Conservation (phyloP, 1,284 basidiomycete species). For the Cryptococcus wingfieldii region DNA sequence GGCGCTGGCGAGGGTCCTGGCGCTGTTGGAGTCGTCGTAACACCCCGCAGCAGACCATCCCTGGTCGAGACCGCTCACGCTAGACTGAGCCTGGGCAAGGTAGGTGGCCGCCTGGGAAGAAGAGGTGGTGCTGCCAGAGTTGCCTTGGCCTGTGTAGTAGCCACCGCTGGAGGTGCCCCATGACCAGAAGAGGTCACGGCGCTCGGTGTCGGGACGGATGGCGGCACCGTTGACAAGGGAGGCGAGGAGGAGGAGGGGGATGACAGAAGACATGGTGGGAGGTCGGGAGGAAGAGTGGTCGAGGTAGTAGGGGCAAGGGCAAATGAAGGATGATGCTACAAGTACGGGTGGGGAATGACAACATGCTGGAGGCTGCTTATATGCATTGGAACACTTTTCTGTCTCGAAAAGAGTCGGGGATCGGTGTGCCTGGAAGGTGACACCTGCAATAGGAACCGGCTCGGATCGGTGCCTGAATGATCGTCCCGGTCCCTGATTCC, state of each 20-base stretch:
- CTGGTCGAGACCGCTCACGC: neutral
- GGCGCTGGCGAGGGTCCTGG: slow-evolving; percentile 11
- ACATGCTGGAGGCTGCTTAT: neutral
- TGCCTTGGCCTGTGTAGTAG: neutral
- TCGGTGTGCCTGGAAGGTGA: no score
- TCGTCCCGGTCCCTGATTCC: no score
- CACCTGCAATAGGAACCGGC: no score
- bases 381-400: neutral
- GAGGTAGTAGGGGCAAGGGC: neutral
- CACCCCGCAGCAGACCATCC: slow-evolving; percentile 20
- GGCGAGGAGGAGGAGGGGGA: neutral
- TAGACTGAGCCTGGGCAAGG: slow-evolving; percentile 2
- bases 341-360: neutral
- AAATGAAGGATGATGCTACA: neutral
- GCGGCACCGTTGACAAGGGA: neutral
- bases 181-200: neutral
- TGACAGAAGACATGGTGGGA: neutral
- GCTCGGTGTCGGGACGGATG: neutral
- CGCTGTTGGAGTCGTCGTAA: slow-evolving; percentile 11
- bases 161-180: no score
- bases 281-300: neutral
- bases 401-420: no score
- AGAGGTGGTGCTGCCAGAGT: neutral
- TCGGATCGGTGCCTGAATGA: no score
- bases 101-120: neutral